Percentiles rank a stretch among this genome's conserved stretches.
Evolutionary conservation across 441 rosid species (phyloP).

Genomic region (Adansonia madagascariensis): DNA sequence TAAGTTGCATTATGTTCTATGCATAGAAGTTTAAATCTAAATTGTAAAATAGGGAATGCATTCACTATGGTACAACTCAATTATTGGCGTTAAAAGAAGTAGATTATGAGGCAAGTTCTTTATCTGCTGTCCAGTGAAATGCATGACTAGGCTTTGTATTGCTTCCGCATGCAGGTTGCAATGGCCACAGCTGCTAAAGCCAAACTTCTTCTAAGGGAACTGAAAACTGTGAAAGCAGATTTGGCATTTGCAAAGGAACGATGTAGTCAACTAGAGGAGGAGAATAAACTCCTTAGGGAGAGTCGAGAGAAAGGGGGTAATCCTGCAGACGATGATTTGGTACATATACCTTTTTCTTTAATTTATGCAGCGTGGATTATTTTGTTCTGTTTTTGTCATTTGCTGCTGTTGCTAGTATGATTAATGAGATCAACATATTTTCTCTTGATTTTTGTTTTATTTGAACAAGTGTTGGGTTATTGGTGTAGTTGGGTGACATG

Average conservation of each 20-base stretch:
- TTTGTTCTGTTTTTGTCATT: no score
- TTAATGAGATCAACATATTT: neutral
- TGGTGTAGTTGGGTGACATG: neutral
- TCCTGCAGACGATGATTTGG: constrained; percentile 92
- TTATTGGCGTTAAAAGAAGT: neutral
- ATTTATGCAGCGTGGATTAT: no score
- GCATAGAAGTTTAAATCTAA: neutral
- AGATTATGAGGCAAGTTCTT: constrained; percentile 14
- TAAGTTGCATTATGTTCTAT: constrained; percentile 9
- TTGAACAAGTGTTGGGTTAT: neutral
- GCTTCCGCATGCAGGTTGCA: constrained; percentile 66
- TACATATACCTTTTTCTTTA: constrained; percentile 27
- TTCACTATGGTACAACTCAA: constrained; percentile 5
- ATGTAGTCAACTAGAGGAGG: constrained; percentile 87
- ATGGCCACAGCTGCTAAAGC: constrained; percentile 99
- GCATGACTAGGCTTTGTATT: constrained; percentile 37
- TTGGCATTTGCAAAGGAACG: constrained; percentile 86
- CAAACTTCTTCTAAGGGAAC: constrained; percentile 88
- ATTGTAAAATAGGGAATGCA: neutral
- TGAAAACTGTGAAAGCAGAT: constrained; percentile 95
- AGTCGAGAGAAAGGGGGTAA: constrained; percentile 74
- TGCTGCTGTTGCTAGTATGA: no score
- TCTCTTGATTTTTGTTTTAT: neutral
- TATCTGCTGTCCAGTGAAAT: constrained; percentile 35
- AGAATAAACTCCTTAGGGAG: constrained; percentile 85